phyloP scores from a whole-genome alignment of 1,139 yeast genomes.

The Candida labiduridarum region DNA sequence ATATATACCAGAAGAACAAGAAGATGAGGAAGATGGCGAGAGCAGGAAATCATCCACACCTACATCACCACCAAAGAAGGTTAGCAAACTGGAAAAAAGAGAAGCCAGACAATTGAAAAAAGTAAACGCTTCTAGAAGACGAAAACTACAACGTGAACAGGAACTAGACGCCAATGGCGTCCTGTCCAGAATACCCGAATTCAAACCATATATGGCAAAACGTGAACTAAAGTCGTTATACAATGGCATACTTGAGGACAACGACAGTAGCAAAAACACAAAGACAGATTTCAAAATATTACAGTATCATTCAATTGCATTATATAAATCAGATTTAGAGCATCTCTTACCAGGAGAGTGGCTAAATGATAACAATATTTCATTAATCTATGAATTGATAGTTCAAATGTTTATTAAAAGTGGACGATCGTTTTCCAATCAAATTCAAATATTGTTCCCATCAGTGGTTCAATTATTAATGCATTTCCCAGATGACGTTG shows the following conservation, averaged over 20 bases:
- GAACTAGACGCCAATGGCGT: conserved; percentile 13
- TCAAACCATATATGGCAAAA: conserved; percentile 24
- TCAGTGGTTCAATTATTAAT: conserved; percentile 42
- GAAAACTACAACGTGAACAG: conserved; percentile 21
- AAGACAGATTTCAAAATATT: conserved; percentile 30
- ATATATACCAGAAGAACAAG: conserved; percentile 13
- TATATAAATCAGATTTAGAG: conserved; percentile 40
- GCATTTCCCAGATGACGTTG: conserved; percentile 40
- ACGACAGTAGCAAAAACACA: conserved; percentile 8
- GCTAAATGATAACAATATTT: conserved; percentile 72
- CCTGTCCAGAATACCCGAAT: conserved; percentile 4
- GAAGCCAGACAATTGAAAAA: conserved; percentile 34
- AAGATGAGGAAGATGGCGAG: conserved; percentile 10
- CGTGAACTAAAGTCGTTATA: conserved; percentile 24
- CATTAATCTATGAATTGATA: conserved; percentile 63
- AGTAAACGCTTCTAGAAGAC: conserved; percentile 25
- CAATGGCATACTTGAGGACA: conserved; percentile 17
- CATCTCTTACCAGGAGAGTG: conserved; percentile 59
- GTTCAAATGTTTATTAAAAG: conserved; percentile 20
- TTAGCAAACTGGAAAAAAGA: conserved; percentile 32
- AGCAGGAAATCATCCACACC: not conserved
- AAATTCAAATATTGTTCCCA: conserved; percentile 39
- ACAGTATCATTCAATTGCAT: conserved; percentile 43
- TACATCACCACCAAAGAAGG: conserved; percentile 14
- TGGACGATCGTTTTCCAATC: conserved; percentile 20